These are phyloP conservation scores for Venturia carpophila DNA, from an alignment of 2,329 filamentous ascomycete species.

Conservation along the genomic window DNA sequence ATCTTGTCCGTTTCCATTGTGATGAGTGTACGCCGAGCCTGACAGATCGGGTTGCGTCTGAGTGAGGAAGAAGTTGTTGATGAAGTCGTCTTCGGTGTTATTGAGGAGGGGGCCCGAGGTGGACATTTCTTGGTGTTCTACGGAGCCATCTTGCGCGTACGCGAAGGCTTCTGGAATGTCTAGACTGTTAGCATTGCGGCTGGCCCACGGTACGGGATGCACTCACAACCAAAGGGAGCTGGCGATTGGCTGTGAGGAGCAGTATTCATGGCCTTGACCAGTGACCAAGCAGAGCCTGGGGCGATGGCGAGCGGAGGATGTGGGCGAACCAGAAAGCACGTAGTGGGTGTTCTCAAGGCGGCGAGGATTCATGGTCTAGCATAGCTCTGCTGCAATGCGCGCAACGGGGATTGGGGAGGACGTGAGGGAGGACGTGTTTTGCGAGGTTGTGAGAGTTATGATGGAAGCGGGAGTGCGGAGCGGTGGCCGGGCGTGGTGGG, in stretches of 20 bases:
- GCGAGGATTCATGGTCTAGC: slow-evolving; percentile 9
- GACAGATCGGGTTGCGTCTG: slow-evolving; percentile 12
- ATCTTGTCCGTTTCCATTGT: slow-evolving; percentile 8
- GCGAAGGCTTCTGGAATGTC: slow-evolving; percentile 8
- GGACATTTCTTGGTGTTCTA: background rate
- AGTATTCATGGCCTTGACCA: slow-evolving; percentile 1
- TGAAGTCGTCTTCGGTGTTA: slow-evolving; percentile 16
- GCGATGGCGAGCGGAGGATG: background rate
- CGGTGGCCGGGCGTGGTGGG: too few species aligned
- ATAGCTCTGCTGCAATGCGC: too few species aligned
- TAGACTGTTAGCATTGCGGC: background rate
- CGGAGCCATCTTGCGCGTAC: background rate
- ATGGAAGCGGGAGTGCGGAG: background rate
- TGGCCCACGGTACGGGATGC: background rate
- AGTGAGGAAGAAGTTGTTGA: slow-evolving; percentile 17
- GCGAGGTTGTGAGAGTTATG: too few species aligned
- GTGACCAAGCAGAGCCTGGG: background rate
- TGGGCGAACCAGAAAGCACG: background rate
- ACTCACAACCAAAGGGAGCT: slow-evolving; percentile 17
- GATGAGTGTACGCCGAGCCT: background rate
- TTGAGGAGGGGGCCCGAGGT: slow-evolving; percentile 16
- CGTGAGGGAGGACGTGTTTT: too few species aligned
- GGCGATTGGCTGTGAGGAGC: slow-evolving; percentile 13
- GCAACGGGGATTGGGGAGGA: background rate
- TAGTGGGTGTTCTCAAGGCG: slow-evolving; percentile 8